Evolutionary conservation across 768 basidiomycete genomes (phyloP).

Genomic region (Phaeotremella skinneri): DNA sequence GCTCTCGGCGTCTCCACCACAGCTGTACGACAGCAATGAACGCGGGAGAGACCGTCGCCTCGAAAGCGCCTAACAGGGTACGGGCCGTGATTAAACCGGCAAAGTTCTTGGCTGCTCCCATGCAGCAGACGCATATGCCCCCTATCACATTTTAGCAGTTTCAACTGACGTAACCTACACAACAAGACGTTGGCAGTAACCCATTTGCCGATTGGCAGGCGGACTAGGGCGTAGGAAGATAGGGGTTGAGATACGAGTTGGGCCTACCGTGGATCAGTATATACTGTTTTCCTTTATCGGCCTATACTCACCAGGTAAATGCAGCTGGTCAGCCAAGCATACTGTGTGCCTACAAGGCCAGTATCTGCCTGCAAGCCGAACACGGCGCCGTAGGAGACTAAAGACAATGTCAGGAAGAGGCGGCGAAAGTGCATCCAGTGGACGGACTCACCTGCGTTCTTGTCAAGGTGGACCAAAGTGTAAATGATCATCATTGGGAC

Average conservation of each 20-base stretch:
- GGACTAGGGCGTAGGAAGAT: slow-evolving; percentile 23
- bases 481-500: slow-evolving; percentile 17
- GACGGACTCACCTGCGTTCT: slow-evolving; percentile 4
- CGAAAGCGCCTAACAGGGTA: slow-evolving; percentile 29
- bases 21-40: slow-evolving; percentile 54
- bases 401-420: slow-evolving; percentile 1
- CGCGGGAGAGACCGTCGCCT: slow-evolving; percentile 54
- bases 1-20: slow-evolving; percentile 29
- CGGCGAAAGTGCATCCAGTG: not conserved
- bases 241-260: slow-evolving; percentile 22
- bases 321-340: slow-evolving; percentile 21
- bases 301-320: slow-evolving; percentile 9
- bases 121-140: slow-evolving; percentile 17
- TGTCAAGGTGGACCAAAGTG: slow-evolving; percentile 21
- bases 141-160: slow-evolving; percentile 10
- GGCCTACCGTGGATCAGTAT: not conserved
- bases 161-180: not conserved
- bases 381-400: slow-evolving; percentile 27
- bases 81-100: slow-evolving; percentile 19
- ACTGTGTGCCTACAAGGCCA: slow-evolving; percentile 13
- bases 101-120: slow-evolving; percentile 21
- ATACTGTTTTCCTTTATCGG: not conserved
- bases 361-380: slow-evolving; percentile 29
- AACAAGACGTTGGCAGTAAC: slow-evolving; percentile 4
- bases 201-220: slow-evolving; percentile 16